These are phyloP conservation scores for Bruguiera hainesii DNA, from an alignment of 441 rosid genomes.

Conservation along the genomic window DNA sequence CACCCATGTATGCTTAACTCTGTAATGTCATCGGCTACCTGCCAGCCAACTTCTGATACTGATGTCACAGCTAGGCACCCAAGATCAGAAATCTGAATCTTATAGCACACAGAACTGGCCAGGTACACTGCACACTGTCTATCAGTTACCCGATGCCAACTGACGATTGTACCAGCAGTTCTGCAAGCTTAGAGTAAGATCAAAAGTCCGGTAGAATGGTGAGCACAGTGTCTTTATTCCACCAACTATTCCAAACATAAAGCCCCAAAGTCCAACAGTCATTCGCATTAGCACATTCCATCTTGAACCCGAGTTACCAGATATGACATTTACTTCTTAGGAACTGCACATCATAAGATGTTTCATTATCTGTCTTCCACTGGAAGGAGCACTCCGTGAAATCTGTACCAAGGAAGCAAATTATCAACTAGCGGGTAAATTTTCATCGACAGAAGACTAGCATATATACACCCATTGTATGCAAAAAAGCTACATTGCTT, in stretches of 20 bases:
- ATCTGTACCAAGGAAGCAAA: conserved; percentile 23
- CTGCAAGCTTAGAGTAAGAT: conserved; percentile 22
- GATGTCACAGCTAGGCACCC: conserved; percentile 11
- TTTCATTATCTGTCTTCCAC: conserved; percentile 27
- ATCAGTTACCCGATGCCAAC: conserved; percentile 17
- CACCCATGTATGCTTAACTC: conserved; percentile 5
- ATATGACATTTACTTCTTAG: conserved; percentile 36
- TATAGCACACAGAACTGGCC: conserved; percentile 18
- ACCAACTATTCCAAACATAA: conserved; percentile 26
- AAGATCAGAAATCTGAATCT: conserved; percentile 12
- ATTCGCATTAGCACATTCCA: conserved; percentile 38
- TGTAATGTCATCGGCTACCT: conserved; percentile 12
- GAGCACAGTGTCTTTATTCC: conserved; percentile 29
- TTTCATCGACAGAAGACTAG: not conserved
- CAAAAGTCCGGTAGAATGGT: conserved; percentile 26
- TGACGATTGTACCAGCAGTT: conserved; percentile 21
- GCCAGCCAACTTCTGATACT: conserved; percentile 20
- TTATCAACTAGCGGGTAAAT: not conserved
- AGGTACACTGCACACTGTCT: not conserved
- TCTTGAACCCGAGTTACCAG: conserved; percentile 40
- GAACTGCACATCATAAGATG: conserved; percentile 32
- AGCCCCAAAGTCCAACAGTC: conserved; percentile 30
- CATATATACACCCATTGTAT: not conserved
- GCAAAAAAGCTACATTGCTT: no score
- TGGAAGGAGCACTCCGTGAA: conserved; percentile 32